Evolutionary conservation across 2,329 filamentous ascomycete species (phyloP).

Genomic region (Ceratocystis variospora): DNA sequence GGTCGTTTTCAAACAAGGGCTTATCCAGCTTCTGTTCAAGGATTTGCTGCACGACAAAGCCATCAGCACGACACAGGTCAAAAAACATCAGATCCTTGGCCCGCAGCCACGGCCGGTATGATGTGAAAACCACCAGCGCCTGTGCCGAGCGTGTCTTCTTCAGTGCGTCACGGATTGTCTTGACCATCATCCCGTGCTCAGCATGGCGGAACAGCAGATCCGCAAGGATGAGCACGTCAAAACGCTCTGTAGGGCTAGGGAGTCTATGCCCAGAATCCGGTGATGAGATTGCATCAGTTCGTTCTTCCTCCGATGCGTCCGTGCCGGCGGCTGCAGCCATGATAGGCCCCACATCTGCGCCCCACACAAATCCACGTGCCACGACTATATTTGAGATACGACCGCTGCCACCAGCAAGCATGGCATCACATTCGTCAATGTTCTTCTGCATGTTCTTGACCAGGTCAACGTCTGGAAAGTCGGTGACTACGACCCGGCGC

Average conservation of each 20-base stretch:
- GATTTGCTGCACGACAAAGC: constrained; percentile 66
- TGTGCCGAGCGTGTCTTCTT: constrained; percentile 39
- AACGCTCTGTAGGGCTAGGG: constrained; percentile 29
- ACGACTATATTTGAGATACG: constrained; percentile 31
- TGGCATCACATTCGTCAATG: constrained; percentile 42
- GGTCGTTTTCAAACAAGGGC: constrained; percentile 80
- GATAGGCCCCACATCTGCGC: constrained; percentile 46
- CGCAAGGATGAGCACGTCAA: constrained; percentile 73
- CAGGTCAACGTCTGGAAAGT: constrained; percentile 79
- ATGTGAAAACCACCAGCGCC: constrained; percentile 85
- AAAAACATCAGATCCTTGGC: constrained; percentile 81
- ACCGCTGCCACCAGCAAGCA: constrained; percentile 25
- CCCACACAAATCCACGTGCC: constrained; percentile 73
- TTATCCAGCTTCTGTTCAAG: constrained; percentile 70
- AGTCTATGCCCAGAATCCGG: neutral
- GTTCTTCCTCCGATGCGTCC: constrained; percentile 17
- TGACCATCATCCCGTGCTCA: constrained; percentile 66
- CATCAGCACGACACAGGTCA: constrained; percentile 53
- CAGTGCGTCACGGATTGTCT: constrained; percentile 56
- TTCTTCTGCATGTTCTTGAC: constrained; percentile 68
- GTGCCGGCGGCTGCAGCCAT: constrained; percentile 27
- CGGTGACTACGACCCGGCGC: constrained; percentile 59
- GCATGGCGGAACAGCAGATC: constrained; percentile 86
- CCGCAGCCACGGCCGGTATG: constrained; percentile 80
- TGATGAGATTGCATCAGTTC: neutral